These are phyloP conservation scores for Colletotrichum chrysophilum DNA, from an alignment of 2,329 filamentous ascomycete genomes.

Conservation along the genomic window DNA sequence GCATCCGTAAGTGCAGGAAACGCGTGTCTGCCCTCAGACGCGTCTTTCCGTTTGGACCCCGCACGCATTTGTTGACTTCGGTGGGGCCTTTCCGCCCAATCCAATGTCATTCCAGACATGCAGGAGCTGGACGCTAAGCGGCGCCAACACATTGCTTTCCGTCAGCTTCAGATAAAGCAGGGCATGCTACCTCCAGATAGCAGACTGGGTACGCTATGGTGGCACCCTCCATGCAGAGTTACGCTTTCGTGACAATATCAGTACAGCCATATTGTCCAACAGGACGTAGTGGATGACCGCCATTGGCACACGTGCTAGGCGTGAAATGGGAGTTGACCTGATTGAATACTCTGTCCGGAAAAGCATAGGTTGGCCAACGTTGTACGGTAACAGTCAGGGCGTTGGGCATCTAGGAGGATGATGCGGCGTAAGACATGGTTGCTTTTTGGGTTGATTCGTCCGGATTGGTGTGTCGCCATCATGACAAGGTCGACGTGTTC, in stretches of 20 bases:
- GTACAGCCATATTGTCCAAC: background rate
- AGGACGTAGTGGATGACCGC: background rate
- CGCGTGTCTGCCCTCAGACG: constrained; percentile 3
- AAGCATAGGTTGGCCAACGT: background rate
- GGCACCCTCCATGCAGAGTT: background rate
- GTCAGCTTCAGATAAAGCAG: background rate
- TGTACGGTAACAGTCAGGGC: background rate
- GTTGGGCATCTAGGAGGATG: background rate
- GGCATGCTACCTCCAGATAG: background rate
- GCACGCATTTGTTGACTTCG: constrained; percentile 18
- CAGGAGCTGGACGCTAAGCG: background rate
- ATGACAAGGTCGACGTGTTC: constrained; percentile 15
- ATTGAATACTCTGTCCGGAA: background rate
- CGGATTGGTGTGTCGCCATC: background rate
- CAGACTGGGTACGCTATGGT: background rate
- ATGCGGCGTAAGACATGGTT: background rate
- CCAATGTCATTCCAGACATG: background rate
- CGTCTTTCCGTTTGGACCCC: constrained; percentile 14
- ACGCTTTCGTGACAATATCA: background rate
- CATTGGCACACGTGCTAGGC: background rate
- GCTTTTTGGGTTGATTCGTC: background rate
- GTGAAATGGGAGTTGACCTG: background rate
- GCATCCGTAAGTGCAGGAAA: background rate
- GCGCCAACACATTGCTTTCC: background rate
- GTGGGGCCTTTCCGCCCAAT: constrained; percentile 12